Evolutionary conservation across 2,329 filamentous ascomycete genomes (phyloP), one percentile per base, ranked within the genome.

Genomic region (Calonectria hawksworthii): DNA sequence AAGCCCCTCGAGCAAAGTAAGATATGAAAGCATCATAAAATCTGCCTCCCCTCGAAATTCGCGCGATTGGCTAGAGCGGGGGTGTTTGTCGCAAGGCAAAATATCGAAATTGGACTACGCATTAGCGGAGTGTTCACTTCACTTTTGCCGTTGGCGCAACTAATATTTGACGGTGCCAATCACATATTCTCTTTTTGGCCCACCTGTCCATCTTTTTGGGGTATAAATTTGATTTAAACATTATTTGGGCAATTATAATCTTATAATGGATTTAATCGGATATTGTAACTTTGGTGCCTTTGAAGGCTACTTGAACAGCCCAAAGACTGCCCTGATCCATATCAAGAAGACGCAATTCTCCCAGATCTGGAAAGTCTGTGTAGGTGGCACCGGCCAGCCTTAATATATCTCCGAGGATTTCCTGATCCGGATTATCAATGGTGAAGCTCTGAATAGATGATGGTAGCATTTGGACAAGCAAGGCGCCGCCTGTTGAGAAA

Each of bases 401-500:
- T 4, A 51, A 28, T 9, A 72, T 32, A 14, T 68, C 70, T 6
- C 30, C 13, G 14, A 68, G 21, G 2, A 68, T 67, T 7, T 52
- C 11, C 5, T 52, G 11, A 13, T 44, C 13, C 16, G 36, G 26
- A 18, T 18, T 30, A 18, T 30, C 26, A 18, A 74, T 26, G 18
- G 51, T 41, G 23, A 74, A 6, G 6, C 26, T 41, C 32, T 63
- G 23, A 18, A 74, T 47, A 4, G 72, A 70, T 21, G 30, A 2
- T 4, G 72, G 67, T 9, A 74, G 41, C 28, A 74, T 21, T 1
- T 74, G 10, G 14, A 26, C 21, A 13, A 74, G 72, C 26, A 65
- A 23, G 44, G 1, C 32, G 1, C 50, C 67, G 26, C 41, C 41
- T 8, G 13, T 69, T 3, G 13, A 8, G 1, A 11, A 10, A 21